phyloP scores from a whole-genome alignment of 2,329 filamentous ascomycete species.

The Venturia effusa region DNA sequence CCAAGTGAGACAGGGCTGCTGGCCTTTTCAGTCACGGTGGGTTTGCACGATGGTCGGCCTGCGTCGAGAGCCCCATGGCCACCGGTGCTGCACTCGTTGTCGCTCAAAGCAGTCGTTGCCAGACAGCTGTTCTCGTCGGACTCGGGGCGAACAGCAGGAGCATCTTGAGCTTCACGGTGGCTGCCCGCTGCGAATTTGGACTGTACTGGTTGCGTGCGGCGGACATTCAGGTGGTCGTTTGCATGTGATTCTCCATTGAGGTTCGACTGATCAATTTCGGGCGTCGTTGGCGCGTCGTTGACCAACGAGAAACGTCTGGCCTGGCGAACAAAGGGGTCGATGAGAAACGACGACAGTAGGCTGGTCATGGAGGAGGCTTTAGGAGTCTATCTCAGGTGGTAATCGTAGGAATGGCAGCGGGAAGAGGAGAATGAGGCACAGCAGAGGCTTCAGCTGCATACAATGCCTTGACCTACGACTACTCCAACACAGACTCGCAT shows the following conservation, averaged over 20 bases:
- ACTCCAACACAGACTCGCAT: too few species aligned
- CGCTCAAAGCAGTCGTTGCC: background rate
- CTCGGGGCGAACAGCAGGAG: background rate
- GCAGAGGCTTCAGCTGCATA: background rate
- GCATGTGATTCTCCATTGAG: conserved; percentile 14
- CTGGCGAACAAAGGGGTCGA: conserved; percentile 29
- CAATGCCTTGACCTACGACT: too few species aligned
- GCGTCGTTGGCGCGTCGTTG: background rate
- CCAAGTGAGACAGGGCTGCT: background rate
- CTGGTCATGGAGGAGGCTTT: conserved; percentile 21
- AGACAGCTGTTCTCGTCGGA: background rate
- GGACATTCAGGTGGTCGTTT: background rate
- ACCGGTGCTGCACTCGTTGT: background rate
- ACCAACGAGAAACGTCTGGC: conserved; percentile 25
- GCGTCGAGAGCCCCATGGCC: background rate
- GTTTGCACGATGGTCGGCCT: background rate
- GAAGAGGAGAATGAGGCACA: background rate
- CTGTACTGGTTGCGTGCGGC: background rate
- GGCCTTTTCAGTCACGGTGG: background rate
- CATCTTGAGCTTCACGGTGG: background rate
- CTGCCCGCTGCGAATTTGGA: background rate
- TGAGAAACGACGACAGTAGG: conserved; percentile 28
- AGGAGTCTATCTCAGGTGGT: background rate
- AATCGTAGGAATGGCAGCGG: background rate
- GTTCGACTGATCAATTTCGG: background rate